These are phyloP conservation scores for Mycena alexandri DNA, from an alignment of 768 basidiomycete genomes.

Conservation along the genomic window DNA sequence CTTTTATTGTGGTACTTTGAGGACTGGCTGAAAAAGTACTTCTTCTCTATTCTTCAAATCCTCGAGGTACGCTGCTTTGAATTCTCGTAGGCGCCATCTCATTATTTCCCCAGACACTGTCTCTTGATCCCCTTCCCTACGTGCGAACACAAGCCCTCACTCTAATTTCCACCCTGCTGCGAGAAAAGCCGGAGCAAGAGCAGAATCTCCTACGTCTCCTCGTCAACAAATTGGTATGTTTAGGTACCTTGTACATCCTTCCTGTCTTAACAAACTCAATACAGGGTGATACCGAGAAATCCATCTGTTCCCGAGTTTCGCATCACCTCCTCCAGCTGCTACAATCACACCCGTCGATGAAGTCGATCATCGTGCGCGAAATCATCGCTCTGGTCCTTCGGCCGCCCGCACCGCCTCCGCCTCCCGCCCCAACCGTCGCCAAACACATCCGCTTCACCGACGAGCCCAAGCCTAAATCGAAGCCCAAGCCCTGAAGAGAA, in stretches of 20 bases:
- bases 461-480: slow-evolving; percentile 48
- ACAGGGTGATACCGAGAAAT: slow-evolving; percentile 90
- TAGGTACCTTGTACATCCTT: neutral
- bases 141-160: slow-evolving; percentile 88
- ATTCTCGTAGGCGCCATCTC: slow-evolving; percentile 9
- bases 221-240: slow-evolving; percentile 90
- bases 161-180: slow-evolving; percentile 83
- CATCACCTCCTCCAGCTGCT: slow-evolving; percentile 91
- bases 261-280: slow-evolving; percentile 2
- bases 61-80: slow-evolving; percentile 73
- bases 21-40: slow-evolving; percentile 98
- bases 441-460: slow-evolving; percentile 70
- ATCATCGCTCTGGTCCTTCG: slow-evolving; percentile 83
- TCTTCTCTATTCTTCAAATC: slow-evolving; percentile 90
- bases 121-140: slow-evolving; percentile 88
- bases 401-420: slow-evolving; percentile 57
- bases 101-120: slow-evolving; percentile 66
- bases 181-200: slow-evolving; percentile 95
- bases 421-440: slow-evolving; percentile 50
- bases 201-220: slow-evolving; percentile 93
- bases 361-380: slow-evolving; percentile 88
- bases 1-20: slow-evolving; percentile 92
- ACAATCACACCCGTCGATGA: slow-evolving; percentile 95
- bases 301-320: slow-evolving; percentile 90
- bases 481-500: slow-evolving; percentile 48